phyloP scores from a whole-genome alignment of 805 yeast genomes.

The Lachancea nothofagi region DNA sequence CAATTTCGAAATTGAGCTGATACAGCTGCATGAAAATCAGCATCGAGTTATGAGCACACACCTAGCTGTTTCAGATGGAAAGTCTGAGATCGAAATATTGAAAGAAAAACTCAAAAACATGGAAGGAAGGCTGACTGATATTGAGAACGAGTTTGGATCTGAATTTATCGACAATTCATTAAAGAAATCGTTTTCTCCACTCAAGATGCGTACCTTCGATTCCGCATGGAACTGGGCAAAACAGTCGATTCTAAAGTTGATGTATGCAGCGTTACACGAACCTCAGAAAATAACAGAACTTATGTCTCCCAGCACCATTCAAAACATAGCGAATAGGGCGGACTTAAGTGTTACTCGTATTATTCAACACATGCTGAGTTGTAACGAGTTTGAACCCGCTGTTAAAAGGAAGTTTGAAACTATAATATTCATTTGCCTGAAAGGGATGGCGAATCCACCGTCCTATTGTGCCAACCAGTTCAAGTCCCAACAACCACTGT shows the following conservation, averaged over 20 bases:
- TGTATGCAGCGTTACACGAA: constrained; percentile 46
- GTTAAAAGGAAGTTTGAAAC: neutral
- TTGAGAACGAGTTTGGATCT: constrained; percentile 58
- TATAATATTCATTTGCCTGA: neutral
- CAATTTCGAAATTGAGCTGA: constrained; percentile 27
- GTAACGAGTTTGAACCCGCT: neutral
- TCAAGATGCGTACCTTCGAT: constrained; percentile 79
- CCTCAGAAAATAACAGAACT: constrained; percentile 65
- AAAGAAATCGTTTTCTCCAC: constrained; percentile 66
- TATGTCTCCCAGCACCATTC: constrained; percentile 71
- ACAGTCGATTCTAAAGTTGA: constrained; percentile 59
- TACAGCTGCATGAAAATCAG: constrained; percentile 21
- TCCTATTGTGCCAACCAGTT: neutral
- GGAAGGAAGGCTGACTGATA: constrained; percentile 55
- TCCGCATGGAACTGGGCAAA: constrained; percentile 97
- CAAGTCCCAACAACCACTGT: neutral
- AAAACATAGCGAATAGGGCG: constrained; percentile 75
- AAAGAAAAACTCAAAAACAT: constrained; percentile 43
- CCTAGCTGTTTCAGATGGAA: neutral
- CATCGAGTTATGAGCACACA: constrained; percentile 8
- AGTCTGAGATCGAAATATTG: constrained; percentile 2
- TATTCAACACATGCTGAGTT: constrained; percentile 43
- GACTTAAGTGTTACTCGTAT: constrained; percentile 75
- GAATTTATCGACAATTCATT: constrained; percentile 72
- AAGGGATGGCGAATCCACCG: neutral